Base-by-base conservation (phyloP, 257 asterid genomes). In the Scutellaria baicalensis region DNA sequence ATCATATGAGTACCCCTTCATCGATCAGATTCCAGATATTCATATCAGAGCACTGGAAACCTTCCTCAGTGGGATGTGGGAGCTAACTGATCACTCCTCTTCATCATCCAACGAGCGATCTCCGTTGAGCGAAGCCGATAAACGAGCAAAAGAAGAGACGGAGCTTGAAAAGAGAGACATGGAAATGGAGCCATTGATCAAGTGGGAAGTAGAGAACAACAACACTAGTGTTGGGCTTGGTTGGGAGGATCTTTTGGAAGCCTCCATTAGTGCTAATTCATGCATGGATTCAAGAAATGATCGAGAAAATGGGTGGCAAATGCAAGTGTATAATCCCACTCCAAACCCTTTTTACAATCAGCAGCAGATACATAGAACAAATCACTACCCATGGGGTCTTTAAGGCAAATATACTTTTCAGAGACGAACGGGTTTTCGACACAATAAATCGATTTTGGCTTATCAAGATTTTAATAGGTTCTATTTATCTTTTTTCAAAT, bases 171-270 rank as follows among this genome's bases (percentile, higher is more conserved):
- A 44, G 62, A 71, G 62, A 10, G 74, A 65, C 1, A 9, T 16
- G 21, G 87, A 80, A 58, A 64, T 83, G 78, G 75, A 60, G 50
- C 83, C 84, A 2, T 64, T 87, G 80, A 86, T 88, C 60, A 45
- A 81, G 67, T 75, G 83, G 77, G 88, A 76, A 48, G 82, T 8
- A 56, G 88, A 83, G 39, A 64, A 57, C 21, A 57, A 36, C 2
- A 31, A 45, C 40, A 73, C 33, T 27, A 27, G 33, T 27, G 33
- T 27, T 27, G 33, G 33, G 4, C 33, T 47, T 44, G 79, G 75
- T 27, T 90, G 93, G 95, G 93, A 86, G 69, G 83, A 77, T 44
- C 84, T 88, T 59, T 68, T 90, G 23, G 97, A 86, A 69, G 88
- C 91, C 39, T 86, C 93, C 20, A 72, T 88, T 60, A 38, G 23